phyloP scores from a whole-genome alignment of 208 protist species.

The Wallacemonas sp. region DNA sequence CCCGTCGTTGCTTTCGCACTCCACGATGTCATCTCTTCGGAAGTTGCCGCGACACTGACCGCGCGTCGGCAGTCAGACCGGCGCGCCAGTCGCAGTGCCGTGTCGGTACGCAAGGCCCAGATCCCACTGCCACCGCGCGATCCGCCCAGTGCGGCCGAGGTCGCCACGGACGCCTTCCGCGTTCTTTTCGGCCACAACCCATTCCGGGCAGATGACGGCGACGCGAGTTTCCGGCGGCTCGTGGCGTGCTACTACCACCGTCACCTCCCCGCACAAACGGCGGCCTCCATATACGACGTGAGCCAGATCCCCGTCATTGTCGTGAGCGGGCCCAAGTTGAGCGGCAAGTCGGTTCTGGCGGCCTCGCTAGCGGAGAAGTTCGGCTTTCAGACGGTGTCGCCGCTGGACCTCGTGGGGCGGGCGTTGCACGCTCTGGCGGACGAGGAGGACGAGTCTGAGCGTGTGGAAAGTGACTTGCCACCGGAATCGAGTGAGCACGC shows the following conservation, averaged over 20 bases:
- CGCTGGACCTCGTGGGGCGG: constrained; percentile 49
- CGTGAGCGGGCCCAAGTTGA: constrained; percentile 73
- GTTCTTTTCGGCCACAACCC: constrained; percentile 31
- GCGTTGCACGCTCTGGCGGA: constrained; percentile 26
- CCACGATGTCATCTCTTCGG: constrained; percentile 16
- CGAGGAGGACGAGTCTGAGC: constrained; percentile 20
- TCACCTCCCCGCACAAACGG: constrained; percentile 9
- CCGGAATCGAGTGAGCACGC: constrained; percentile 5
- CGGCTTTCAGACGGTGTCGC: constrained; percentile 49
- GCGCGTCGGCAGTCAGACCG: neutral
- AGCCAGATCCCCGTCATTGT: constrained; percentile 58
- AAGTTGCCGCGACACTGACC: constrained; percentile 5
- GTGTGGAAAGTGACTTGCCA: constrained; percentile 9
- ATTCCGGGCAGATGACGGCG: constrained; percentile 13
- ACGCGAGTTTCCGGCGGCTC: constrained; percentile 20
- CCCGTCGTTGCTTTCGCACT: constrained; percentile 36
- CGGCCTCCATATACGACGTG: constrained; percentile 38
- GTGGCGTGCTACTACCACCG: constrained; percentile 27
- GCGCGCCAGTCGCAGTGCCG: constrained; percentile 1
- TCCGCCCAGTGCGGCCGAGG: neutral
- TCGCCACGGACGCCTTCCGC: constrained; percentile 28
- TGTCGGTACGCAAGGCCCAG: neutral
- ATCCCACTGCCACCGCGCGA: neutral
- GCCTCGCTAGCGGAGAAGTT: constrained; percentile 32
- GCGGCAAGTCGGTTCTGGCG: constrained; percentile 75